These are phyloP conservation scores for Plasmodium vinckei DNA, from an alignment of 169 alveolate species.

Conservation along the genomic window DNA sequence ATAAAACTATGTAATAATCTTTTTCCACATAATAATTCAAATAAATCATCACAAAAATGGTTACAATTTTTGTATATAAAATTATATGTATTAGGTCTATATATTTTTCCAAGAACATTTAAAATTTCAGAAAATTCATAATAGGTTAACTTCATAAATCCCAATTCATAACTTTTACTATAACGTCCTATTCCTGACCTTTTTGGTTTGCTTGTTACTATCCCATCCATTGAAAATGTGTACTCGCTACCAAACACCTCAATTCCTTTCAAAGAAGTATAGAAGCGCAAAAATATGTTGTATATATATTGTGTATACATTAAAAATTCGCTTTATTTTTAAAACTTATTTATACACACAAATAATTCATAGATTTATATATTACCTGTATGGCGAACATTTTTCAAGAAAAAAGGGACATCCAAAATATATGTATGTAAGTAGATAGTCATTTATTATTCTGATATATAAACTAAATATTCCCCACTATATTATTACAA, in stretches of 20 bases:
- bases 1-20: slow-evolving; percentile 65
- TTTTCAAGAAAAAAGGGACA: slow-evolving; percentile 76
- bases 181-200: slow-evolving; percentile 48
- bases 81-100: slow-evolving; percentile 70
- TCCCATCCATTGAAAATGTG: slow-evolving; percentile 75
- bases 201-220: slow-evolving; percentile 50
- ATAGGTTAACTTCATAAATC: slow-evolving; percentile 32
- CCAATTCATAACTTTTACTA: slow-evolving; percentile 51
- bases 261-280: slow-evolving; percentile 17
- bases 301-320: not conserved
- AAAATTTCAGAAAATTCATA: slow-evolving; percentile 55
- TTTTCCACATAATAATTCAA: slow-evolving; percentile 66
- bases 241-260: slow-evolving; percentile 66
- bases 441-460: slow-evolving; percentile 59
- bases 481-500: not conserved
- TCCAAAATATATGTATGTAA: slow-evolving; percentile 67
- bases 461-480: not conserved
- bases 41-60: slow-evolving; percentile 75
- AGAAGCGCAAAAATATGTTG: not conserved
- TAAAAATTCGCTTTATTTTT: not conserved
- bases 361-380: not conserved
- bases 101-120: slow-evolving; percentile 72
- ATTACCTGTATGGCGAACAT: slow-evolving; percentile 77
- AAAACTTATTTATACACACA: not conserved
- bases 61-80: slow-evolving; percentile 71